A percentile compares a stretch with the other conserved stretches of the same genome.
phyloP scores from a whole-genome alignment of 2,329 filamentous ascomycete species.

The Chalaropsis ovoidea region DNA sequence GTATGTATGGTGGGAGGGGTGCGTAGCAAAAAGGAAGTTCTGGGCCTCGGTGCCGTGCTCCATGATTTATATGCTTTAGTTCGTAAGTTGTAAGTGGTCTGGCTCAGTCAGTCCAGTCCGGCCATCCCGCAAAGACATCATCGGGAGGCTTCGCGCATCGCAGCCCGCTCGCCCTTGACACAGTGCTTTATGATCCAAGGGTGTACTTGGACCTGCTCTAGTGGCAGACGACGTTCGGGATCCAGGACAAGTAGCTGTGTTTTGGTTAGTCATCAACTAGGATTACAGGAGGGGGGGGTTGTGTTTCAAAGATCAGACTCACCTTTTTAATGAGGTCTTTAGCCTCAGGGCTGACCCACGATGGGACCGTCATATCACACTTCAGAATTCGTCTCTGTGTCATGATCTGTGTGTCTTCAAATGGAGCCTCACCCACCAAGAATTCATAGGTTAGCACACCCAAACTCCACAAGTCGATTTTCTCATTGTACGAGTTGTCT shows the following conservation, averaged over 20 bases:
- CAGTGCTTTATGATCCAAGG: slow-evolving; percentile 98
- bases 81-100: slow-evolving; percentile 8
- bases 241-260: slow-evolving; percentile 73
- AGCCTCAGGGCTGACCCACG: slow-evolving; percentile 82
- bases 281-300: not conserved
- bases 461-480: slow-evolving; percentile 92
- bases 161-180: slow-evolving; percentile 49
- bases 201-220: slow-evolving; percentile 80
- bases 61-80: not conserved
- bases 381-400: slow-evolving; percentile 81
- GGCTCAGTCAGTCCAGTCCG: slow-evolving; percentile 20
- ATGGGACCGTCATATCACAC: slow-evolving; percentile 85
- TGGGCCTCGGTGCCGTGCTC: not conserved
- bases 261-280: slow-evolving; percentile 10
- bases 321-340: slow-evolving; percentile 87
- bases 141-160: slow-evolving; percentile 41
- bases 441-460: slow-evolving; percentile 96
- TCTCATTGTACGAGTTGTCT: slow-evolving; percentile 87
- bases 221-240: slow-evolving; percentile 81
- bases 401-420: slow-evolving; percentile 91
- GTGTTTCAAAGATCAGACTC: slow-evolving; percentile 30
- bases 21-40: not conserved
- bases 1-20: slow-evolving; percentile 1
- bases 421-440: slow-evolving; percentile 87
- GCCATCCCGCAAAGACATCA: slow-evolving; percentile 18